Base-by-base conservation (phyloP, 768 basidiomycete genomes). In the Rhodocollybia butyracea region DNA sequence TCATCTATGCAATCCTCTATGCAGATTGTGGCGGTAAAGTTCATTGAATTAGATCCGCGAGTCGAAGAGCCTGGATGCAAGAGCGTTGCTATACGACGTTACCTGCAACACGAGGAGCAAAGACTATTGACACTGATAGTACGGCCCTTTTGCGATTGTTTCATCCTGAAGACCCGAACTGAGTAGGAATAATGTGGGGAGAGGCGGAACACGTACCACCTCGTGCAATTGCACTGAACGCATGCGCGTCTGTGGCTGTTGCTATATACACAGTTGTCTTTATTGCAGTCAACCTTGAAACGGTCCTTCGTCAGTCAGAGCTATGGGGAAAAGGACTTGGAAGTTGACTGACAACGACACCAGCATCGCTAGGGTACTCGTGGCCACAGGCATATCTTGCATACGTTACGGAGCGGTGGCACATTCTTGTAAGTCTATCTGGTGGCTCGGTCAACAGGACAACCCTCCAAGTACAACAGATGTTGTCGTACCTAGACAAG, bases 371-470 rank as follows among this genome's bases (percentile, higher is more conserved):
- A 17, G 53, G 42, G 10, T 24, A 15, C 17, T 46, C 30, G 32
- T 54, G 42, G n/a, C 53, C 53, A n/a, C 53, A 54, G 22, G 51
- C 51, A 21, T 22, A 54, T 30, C 46, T 46, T 7, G 43, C 34
- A 32, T 45, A 54, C 31, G 45, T 46, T n/a, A 54, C 30, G 15
- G 42, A 31, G 21, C 53, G 53, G 34, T 45, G 36, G 53, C 53
- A 54, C 53, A 54, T 54, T 8, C 15, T 43, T 34, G 29, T 48
- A 19, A 40, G 29, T 38, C 11, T 8, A 21, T 19, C 2, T 30
- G 31, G 42, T 22, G 27, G 24, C 42, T 43, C 19, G 24, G 10
- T 11, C 26, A 26, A 19, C 7, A 13, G 10, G 13, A 36, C 21
- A 50, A 27, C 22, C 30, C n/a, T 34, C 3, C 12, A 19, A 15